These are phyloP conservation scores for Teunomyces panamensis DNA, from an alignment of 805 yeast genomes.

Conservation along the genomic window DNA sequence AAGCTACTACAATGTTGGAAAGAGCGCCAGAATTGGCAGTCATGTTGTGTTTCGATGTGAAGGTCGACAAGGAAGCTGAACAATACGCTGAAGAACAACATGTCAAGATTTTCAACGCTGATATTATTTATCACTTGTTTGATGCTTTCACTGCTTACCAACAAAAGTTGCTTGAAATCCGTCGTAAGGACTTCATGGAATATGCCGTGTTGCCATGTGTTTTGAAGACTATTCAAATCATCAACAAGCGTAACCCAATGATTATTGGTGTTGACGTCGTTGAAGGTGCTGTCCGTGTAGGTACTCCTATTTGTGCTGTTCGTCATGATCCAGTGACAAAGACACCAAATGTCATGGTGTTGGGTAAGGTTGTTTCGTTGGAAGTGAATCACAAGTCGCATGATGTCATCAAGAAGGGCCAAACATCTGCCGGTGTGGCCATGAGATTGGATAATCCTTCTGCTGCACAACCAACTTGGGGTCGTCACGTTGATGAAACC, in stretches of 20 bases:
- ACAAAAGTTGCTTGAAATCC: constrained; percentile 78
- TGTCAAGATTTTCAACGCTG: constrained; percentile 90
- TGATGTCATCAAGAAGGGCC: constrained; percentile 84
- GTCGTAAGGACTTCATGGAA: constrained; percentile 83
- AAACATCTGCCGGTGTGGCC: constrained; percentile 97
- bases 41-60: constrained; percentile 98
- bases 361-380: constrained; percentile 89
- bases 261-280: constrained; percentile 96
- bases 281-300: constrained; percentile 85
- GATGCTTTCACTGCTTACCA: constrained; percentile 94
- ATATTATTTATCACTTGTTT: constrained; percentile 92
- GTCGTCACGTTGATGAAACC: constrained; percentile 95
- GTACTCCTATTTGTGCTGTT: constrained; percentile 95
- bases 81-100: constrained; percentile 95
- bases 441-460: constrained; percentile 94
- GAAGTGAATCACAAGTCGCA: constrained; percentile 92
- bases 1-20: constrained; percentile 94
- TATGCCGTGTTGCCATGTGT: constrained; percentile 96
- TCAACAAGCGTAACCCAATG: constrained; percentile 98
- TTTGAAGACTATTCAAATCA: constrained; percentile 88
- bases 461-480: constrained; percentile 95
- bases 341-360: constrained; percentile 61
- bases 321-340: constrained; percentile 84
- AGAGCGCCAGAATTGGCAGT: constrained; percentile 93
- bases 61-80: constrained; percentile 96